Evolutionary conservation across 1,284 basidiomycete genomes (phyloP).

Genomic region (Austropuccinia psidii): DNA sequence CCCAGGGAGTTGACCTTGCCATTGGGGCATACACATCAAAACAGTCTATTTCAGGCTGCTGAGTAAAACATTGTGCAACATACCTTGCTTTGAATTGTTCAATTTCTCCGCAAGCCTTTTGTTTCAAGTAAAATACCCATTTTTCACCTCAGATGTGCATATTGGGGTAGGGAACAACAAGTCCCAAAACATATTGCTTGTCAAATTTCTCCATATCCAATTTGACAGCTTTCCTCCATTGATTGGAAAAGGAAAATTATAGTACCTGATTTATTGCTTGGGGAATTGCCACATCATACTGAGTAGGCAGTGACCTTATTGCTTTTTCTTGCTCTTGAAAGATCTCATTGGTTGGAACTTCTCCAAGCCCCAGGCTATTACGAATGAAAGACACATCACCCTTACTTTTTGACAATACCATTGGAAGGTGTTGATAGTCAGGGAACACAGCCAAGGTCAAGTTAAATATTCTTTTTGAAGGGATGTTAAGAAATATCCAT

Average conservation of each 20-base stretch:
- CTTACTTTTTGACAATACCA: too few species aligned
- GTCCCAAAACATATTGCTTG: neutral
- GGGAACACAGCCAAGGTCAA: too few species aligned
- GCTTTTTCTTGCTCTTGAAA: neutral
- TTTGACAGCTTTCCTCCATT: neutral
- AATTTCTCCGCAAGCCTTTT: too few species aligned
- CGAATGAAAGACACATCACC: too few species aligned
- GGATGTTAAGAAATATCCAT: too few species aligned
- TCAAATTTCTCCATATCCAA: neutral
- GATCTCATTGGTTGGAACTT: neutral
- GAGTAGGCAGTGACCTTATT: too few species aligned
- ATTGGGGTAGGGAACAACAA: neutral
- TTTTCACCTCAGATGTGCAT: neutral
- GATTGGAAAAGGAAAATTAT: too few species aligned
- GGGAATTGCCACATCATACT: too few species aligned
- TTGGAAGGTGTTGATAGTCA: too few species aligned
- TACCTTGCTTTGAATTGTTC: too few species aligned
- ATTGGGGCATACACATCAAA: conserved; percentile 37
- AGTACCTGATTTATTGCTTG: too few species aligned
- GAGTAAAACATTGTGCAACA: conserved; percentile 35
- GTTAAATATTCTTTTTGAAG: too few species aligned
- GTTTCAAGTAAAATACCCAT: conserved; percentile 30
- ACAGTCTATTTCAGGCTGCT: conserved; percentile 24
- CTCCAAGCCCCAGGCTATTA: neutral
- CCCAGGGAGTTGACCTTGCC: neutral